These are phyloP conservation scores for Cicer yamashitae DNA, from an alignment of 306 rosid species.

Conservation along the genomic window DNA sequence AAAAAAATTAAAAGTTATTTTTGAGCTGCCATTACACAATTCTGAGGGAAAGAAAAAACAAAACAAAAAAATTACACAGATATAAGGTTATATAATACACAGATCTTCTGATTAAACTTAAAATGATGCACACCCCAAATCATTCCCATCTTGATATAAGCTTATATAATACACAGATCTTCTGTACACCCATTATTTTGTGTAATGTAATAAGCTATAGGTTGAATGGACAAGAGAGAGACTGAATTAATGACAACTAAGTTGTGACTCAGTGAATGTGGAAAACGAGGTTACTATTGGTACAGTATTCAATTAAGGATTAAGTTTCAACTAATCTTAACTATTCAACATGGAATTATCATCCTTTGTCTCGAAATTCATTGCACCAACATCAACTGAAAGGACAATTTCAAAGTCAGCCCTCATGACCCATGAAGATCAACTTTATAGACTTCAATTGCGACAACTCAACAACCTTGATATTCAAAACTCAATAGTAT, in stretches of 20 bases:
- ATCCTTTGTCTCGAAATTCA: too few relatives aligned
- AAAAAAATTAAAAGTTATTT: too few relatives aligned
- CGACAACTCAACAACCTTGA: neutral
- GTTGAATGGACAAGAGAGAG: neutral
- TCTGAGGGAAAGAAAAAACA: too few relatives aligned
- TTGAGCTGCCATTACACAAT: too few relatives aligned
- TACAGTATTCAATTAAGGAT: neutral
- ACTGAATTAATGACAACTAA: neutral
- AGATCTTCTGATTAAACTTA: too few relatives aligned
- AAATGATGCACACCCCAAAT: too few relatives aligned
- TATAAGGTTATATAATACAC: too few relatives aligned
- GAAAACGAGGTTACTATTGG: neutral
- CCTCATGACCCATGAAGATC: neutral
- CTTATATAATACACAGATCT: too few relatives aligned
- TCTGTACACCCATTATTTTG: too few relatives aligned
- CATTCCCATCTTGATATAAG: too few relatives aligned
- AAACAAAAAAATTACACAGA: too few relatives aligned
- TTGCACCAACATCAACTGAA: neutral
- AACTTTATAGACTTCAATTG: neutral
- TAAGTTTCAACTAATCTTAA: neutral
- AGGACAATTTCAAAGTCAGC: constrained; percentile 1
- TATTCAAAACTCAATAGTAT: neutral
- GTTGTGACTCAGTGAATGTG: neutral
- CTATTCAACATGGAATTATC: neutral
- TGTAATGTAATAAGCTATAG: too few relatives aligned